A percentile compares a stretch with the other conserved stretches of the same genome.
Conservation (phyloP, 768 basidiomycete species). For the Thelephora ganbajun region DNA sequence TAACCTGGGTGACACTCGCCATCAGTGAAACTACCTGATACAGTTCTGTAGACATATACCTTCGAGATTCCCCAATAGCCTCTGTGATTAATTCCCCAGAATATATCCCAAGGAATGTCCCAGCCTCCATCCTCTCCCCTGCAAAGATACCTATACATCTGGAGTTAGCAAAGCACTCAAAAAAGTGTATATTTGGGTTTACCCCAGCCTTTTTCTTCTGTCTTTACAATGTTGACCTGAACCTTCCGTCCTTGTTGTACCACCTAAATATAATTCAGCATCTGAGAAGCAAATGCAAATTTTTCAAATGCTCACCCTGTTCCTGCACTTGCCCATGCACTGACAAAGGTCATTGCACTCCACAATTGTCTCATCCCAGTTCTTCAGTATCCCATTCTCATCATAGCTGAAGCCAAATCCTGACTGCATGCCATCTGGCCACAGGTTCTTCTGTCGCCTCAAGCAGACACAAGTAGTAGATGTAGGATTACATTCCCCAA, state of each 20-base stretch:
- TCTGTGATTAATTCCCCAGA: constrained; percentile 73
- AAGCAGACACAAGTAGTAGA: constrained; percentile 64
- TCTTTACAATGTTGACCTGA: constrained; percentile 53
- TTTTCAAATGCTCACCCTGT: constrained; percentile 41
- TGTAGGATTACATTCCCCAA: constrained; percentile 62
- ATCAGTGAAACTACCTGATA: constrained; percentile 1
- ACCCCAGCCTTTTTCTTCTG: constrained; percentile 80
- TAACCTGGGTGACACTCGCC: constrained; percentile 24
- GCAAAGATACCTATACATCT: constrained; percentile 51
- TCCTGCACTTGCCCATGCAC: constrained; percentile 71
- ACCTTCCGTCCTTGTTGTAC: constrained; percentile 67
- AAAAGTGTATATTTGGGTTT: constrained; percentile 9
- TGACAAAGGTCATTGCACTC: constrained; percentile 79
- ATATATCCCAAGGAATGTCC: constrained; percentile 74
- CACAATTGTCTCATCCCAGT: constrained; percentile 48
- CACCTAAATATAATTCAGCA: constrained; percentile 32
- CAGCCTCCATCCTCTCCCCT: constrained; percentile 44
- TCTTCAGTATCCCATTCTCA: constrained; percentile 32
- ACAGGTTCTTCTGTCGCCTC: constrained; percentile 34
- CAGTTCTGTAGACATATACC: neutral
- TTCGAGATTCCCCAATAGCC: constrained; percentile 35
- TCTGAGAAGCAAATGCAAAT: neutral
- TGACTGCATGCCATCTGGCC: constrained; percentile 15
- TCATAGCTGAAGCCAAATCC: constrained; percentile 57
- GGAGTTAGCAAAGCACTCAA: neutral